These are phyloP conservation scores for Magnusiomyces ingens DNA, from an alignment of 1,139 yeast species.

Conservation along the genomic window DNA sequence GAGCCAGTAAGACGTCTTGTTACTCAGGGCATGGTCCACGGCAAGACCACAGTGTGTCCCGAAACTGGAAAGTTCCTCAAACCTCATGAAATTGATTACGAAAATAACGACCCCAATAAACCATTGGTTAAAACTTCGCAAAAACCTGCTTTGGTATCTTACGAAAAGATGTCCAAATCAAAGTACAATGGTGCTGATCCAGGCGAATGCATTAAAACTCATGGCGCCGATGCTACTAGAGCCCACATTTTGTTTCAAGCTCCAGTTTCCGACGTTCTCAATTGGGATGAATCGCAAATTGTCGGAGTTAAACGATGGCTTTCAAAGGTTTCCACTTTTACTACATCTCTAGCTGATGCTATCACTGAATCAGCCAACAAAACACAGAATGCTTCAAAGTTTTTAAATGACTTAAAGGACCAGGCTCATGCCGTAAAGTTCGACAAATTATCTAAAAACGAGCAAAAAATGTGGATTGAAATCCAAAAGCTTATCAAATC, in stretches of 20 bases:
- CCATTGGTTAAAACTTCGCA: constrained; percentile 50
- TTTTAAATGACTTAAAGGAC: background rate
- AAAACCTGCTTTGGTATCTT: constrained; percentile 47
- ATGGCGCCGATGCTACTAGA: constrained; percentile 92
- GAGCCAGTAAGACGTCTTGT: constrained; percentile 78
- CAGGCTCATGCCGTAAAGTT: constrained; percentile 10
- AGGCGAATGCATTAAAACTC: constrained; percentile 58
- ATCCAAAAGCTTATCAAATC: constrained; percentile 44
- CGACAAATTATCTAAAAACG: constrained; percentile 37
- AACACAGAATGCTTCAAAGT: background rate
- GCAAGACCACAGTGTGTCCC: constrained; percentile 73
- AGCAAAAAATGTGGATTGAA: constrained; percentile 52
- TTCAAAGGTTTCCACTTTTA: constrained; percentile 43
- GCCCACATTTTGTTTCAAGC: constrained; percentile 95
- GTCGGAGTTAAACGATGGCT: constrained; percentile 87
- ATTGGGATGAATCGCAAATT: constrained; percentile 88
- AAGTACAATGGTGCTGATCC: constrained; percentile 95
- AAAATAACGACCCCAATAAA: constrained; percentile 26
- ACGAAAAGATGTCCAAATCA: constrained; percentile 94
- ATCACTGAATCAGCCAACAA: constrained; percentile 3
- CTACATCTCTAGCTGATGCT: constrained; percentile 16
- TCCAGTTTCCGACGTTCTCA: constrained; percentile 70
- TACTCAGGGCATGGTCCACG: constrained; percentile 98
- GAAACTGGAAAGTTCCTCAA: constrained; percentile 63
- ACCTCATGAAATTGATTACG: constrained; percentile 59